Evolutionary conservation across 768 basidiomycete species (phyloP), one percentile per base, ranked within the genome.

Genomic region (Auricularia sp.): DNA sequence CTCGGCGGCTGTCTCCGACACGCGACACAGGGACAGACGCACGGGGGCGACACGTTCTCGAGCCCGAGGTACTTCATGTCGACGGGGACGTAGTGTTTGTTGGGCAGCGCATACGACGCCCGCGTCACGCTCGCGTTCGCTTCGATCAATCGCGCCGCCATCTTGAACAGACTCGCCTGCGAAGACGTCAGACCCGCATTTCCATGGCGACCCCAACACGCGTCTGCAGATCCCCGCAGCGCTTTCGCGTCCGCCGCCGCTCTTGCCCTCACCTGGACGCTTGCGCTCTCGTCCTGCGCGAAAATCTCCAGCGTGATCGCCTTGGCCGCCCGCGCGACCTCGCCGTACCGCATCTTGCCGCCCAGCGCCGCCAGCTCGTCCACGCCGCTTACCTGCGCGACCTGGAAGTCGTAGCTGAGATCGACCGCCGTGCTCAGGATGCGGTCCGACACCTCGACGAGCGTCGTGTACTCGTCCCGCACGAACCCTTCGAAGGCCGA

Each of bases 21-120:
- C 67, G 65, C 65, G 39, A 45, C 35, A 59, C 69, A 68, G n/a
- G 29, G 29, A 29, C 29, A 29, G 59, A 78, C 77, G 71, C 71
- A 88, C 86, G 86, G 56, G 13, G 56, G 85, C 2, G 83, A 84
- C 45, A 82, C 68, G 71, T 92, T 92, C 69, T 90, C 88, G 8
- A 89, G 72, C 2, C 83, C 85, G 54, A 89, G 76, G 66, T 90
- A 91, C 63, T 75, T 75, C 86, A 93, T 88, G 73, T 91, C 85
- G 59, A 94, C 91, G 0, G 91, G 90, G 69, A 97, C 83, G 74
- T 96, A 98, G 72, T 97, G 95, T 77, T 94, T 92, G 80, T 98
- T 98, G 1, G 96, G 95, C 2, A 97, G 80, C 54, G 77, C 75
- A 75, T 96, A 97, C 14, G 81, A 80, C 37, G 91, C 88, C 2